Evolutionary conservation across 1,139 yeast genomes (phyloP), one percentile per base, ranked within the genome.

Genomic region (Lodderomyces pseudojiufengensis): DNA sequence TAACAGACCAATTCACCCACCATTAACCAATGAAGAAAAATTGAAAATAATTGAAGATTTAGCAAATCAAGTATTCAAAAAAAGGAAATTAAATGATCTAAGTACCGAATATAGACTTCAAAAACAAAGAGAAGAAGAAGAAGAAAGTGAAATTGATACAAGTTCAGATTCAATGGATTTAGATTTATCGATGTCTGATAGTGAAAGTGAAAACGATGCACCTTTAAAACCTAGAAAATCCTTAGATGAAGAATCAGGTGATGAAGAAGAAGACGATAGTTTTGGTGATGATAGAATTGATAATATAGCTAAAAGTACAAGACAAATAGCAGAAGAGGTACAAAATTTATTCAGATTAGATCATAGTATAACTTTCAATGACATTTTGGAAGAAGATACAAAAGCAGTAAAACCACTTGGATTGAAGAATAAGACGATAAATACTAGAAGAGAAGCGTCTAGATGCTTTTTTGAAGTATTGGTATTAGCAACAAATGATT

Each of bases 391-490:
- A 14, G 61, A 52, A 13, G 78, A 76, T 39, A 44, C 53, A 27
- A 42, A 41, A 2, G 47, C 4, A 48, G 42, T 2, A 38, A 40
- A 14, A 32, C 72, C 73, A 10, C 52, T 66, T 22, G 71, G 72
- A 3, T 32, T 48, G 2, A 51, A 50, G 33, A 44, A 44, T 1
- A 31, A 46, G 3, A 51, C 39, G 15, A 43, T 64, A 7, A 64
- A 66, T 40, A 66, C 71, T 32, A 76, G 73, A 48, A 67, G 67
- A 44, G 80, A 82, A 48, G 92, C 90, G 1, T 76, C 88, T 8
- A 76, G 78, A 50, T 75, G 85, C 44, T 88, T 88, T 59, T 87
- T 88, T 52, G 95, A 88, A 54, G 59, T 88, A 54, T 67, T 90
- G 49, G 92, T 87, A 1, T 65, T 88, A 44, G 95, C 95, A 1